Evolutionary conservation across 306 rosid species (phyloP).

Genomic region (Sindora glabra): DNA sequence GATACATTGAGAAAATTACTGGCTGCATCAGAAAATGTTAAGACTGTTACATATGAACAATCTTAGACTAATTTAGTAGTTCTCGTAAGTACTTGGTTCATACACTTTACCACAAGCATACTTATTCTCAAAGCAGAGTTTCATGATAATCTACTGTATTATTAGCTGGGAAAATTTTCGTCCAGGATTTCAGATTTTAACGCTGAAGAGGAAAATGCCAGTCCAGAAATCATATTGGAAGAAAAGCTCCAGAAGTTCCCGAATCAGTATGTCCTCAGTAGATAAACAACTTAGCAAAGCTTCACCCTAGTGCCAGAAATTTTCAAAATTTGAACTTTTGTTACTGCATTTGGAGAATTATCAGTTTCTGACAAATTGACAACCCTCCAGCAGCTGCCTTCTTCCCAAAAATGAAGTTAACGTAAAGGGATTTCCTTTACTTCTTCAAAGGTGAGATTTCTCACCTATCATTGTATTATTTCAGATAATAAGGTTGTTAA

Average conservation of each 20-base stretch:
- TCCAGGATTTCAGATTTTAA: background rate
- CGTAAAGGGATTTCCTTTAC: background rate
- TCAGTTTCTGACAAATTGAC: background rate
- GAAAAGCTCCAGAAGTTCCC: background rate
- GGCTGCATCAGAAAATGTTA: constrained; percentile 35
- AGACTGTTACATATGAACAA: constrained; percentile 1
- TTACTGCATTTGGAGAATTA: background rate
- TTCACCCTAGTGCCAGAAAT: no score
- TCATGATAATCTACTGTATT: background rate
- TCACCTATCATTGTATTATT: no score
- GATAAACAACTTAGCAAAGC: background rate
- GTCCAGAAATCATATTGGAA: background rate
- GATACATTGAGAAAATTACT: constrained; percentile 44
- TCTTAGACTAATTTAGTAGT: background rate
- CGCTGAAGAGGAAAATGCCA: background rate
- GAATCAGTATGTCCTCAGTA: background rate
- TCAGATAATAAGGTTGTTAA: no score
- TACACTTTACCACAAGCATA: background rate
- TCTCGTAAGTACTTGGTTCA: background rate
- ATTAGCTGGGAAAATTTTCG: no score
- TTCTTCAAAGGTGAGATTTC: no score
- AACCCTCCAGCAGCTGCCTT: background rate
- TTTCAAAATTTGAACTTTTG: no score
- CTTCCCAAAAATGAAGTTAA: background rate
- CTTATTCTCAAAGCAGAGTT: background rate